A percentile compares a stretch with the other conserved stretches of the same genome.
phyloP scores from a whole-genome alignment of 2,329 filamentous ascomycete species.

The Alternaria alternata region DNA sequence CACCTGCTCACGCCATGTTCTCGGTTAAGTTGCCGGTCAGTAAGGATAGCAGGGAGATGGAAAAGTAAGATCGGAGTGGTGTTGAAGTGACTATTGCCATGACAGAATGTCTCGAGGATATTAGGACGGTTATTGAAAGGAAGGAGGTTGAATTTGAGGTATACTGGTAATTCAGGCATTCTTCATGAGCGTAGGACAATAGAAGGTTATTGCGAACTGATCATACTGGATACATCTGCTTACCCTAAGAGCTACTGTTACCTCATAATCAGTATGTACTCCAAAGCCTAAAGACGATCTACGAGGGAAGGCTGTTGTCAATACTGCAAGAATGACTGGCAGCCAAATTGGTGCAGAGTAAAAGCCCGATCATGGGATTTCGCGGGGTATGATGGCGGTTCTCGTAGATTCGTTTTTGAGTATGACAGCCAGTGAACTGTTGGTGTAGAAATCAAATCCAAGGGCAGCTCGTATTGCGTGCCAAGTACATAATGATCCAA shows the following conservation, averaged over 20 bases:
- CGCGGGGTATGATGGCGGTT: background rate
- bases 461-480: too few species aligned
- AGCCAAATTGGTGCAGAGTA: background rate
- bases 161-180: background rate
- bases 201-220: background rate
- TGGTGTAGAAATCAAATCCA: too few species aligned
- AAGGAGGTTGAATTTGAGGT: background rate
- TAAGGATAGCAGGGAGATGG: background rate
- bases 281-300: background rate
- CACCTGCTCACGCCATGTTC: background rate
- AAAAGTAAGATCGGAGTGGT: background rate
- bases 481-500: too few species aligned
- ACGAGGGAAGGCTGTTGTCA: background rate
- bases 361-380: background rate
- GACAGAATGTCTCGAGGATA: background rate
- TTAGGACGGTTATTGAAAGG: background rate
- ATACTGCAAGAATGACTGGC: background rate
- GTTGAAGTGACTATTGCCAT: background rate
- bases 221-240: background rate
- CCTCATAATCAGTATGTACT: background rate
- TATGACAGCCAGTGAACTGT: background rate
- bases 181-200: too few species aligned
- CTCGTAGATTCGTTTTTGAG: background rate
- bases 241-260: background rate
- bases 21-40: background rate